Percentiles rank a stretch among this genome's conserved stretches.
These are phyloP conservation scores for Erodium moschatum DNA, from an alignment of 441 rosid species.

Conservation along the genomic window DNA sequence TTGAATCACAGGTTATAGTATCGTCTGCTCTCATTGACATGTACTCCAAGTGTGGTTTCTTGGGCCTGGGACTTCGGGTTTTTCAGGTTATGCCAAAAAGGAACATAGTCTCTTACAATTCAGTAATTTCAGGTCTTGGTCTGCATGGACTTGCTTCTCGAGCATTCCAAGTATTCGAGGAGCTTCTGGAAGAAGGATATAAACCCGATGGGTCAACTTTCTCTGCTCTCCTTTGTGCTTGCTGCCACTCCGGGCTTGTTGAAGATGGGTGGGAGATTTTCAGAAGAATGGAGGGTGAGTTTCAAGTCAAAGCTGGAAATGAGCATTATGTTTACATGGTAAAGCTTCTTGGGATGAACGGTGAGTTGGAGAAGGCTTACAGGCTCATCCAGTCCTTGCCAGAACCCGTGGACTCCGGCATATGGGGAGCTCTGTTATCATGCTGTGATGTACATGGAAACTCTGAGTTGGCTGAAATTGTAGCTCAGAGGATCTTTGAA, in stretches of 20 bases:
- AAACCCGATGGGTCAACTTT: slow-evolving; percentile 65
- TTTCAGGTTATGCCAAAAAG: slow-evolving; percentile 37
- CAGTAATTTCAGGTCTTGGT: slow-evolving; percentile 58
- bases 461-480: slow-evolving; percentile 51
- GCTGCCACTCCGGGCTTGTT: slow-evolving; percentile 73
- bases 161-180: slow-evolving; percentile 50
- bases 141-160: slow-evolving; percentile 56
- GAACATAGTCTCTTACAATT: slow-evolving; percentile 54
- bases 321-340: slow-evolving; percentile 21
- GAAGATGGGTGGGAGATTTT: slow-evolving; percentile 47
- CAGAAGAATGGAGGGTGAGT: slow-evolving; percentile 56
- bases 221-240: slow-evolving; percentile 66
- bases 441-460: slow-evolving; percentile 58
- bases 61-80: slow-evolving; percentile 37
- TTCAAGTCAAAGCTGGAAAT: slow-evolving; percentile 41
- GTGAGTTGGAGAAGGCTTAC: slow-evolving; percentile 33
- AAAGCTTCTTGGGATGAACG: not conserved
- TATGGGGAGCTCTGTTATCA: slow-evolving; percentile 72
- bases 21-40: slow-evolving; percentile 64
- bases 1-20: slow-evolving; percentile 46
- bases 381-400: slow-evolving; percentile 43
- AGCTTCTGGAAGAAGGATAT: slow-evolving; percentile 39
- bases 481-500: slow-evolving; percentile 42
- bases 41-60: slow-evolving; percentile 70
- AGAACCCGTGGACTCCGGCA: slow-evolving; percentile 58